Conservation (phyloP, 352 stramenopile species). For the Pythium oligandrum region DNA sequence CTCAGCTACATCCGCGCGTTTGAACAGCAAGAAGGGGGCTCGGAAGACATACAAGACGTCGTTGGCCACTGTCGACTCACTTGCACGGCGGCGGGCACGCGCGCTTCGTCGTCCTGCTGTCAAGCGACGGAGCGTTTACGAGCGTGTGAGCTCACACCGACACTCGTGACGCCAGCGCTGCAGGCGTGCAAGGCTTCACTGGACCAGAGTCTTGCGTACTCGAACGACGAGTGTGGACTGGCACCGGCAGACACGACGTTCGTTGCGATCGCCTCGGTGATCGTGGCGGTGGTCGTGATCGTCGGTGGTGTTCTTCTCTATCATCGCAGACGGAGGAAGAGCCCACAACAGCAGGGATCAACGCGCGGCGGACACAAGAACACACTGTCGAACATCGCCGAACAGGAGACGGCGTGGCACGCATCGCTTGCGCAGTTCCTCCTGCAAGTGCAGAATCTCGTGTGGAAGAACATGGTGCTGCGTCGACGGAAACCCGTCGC, state of each 20-base stretch:
- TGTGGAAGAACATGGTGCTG: constrained; percentile 44
- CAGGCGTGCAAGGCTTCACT: constrained; percentile 16
- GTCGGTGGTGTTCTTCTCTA: constrained; percentile 1
- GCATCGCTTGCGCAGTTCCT: no score
- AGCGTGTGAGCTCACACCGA: constrained; percentile 9
- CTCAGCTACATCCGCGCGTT: neutral
- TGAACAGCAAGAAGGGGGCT: neutral
- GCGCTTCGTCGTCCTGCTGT: constrained; percentile 21
- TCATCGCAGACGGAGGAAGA: neutral
- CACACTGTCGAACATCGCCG: neutral
- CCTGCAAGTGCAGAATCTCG: constrained; percentile 24
- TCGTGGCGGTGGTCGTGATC: neutral
- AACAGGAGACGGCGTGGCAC: no score
- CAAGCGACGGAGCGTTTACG: constrained; percentile 16
- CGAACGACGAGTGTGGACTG: constrained; percentile 19
- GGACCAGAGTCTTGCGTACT: constrained; percentile 17
- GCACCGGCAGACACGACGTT: constrained; percentile 9
- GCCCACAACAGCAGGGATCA: no score
- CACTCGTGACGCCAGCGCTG: neutral
- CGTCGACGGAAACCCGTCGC: constrained; percentile 19
- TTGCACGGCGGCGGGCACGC: constrained; percentile 16
- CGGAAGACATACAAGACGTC: neutral
- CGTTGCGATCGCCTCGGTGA: constrained; percentile 4
- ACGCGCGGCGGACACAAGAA: neutral
- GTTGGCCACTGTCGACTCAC: constrained; percentile 8